These are phyloP conservation scores for Candida ulmi DNA, from an alignment of 805 yeast species.

Conservation along the genomic window DNA sequence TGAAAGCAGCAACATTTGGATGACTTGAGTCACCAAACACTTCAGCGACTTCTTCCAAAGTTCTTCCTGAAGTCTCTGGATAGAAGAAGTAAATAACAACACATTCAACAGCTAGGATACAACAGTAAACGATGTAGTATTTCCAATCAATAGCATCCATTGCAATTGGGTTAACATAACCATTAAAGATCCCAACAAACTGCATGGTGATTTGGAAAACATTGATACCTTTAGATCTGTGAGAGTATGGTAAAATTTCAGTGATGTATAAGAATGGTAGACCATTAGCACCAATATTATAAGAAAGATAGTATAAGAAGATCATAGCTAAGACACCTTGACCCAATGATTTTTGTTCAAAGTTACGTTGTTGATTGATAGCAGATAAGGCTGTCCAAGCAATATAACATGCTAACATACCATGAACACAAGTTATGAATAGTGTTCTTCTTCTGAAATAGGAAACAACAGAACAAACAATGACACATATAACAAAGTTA, in stretches of 20 bases:
- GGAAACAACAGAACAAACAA: slow-evolving; percentile 19
- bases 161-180: slow-evolving; percentile 32
- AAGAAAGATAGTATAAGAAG: slow-evolving; percentile 36
- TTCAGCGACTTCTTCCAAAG: slow-evolving; percentile 33
- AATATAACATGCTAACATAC: slow-evolving; percentile 31
- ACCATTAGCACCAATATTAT: slow-evolving; percentile 38
- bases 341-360: slow-evolving; percentile 32
- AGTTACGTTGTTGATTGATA: slow-evolving; percentile 32
- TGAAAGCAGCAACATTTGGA: neutral
- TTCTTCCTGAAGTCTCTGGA: slow-evolving; percentile 33
- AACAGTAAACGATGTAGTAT: slow-evolving; percentile 30
- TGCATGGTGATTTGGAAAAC: slow-evolving; percentile 13
- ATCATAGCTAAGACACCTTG: slow-evolving; percentile 47
- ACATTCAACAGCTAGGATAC: slow-evolving; percentile 24
- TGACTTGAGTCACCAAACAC: slow-evolving; percentile 23
- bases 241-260: slow-evolving; percentile 30
- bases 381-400: slow-evolving; percentile 44
- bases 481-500: slow-evolving; percentile 29
- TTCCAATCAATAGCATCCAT: slow-evolving; percentile 31
- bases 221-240: slow-evolving; percentile 23
- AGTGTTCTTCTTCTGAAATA: slow-evolving; percentile 31
- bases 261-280: slow-evolving; percentile 40
- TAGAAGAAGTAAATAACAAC: slow-evolving; percentile 25
- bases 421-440: slow-evolving; percentile 28
- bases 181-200: slow-evolving; percentile 23